Conservation (phyloP, 441 rosid genomes). For the Metrosideros polymorpha region DNA sequence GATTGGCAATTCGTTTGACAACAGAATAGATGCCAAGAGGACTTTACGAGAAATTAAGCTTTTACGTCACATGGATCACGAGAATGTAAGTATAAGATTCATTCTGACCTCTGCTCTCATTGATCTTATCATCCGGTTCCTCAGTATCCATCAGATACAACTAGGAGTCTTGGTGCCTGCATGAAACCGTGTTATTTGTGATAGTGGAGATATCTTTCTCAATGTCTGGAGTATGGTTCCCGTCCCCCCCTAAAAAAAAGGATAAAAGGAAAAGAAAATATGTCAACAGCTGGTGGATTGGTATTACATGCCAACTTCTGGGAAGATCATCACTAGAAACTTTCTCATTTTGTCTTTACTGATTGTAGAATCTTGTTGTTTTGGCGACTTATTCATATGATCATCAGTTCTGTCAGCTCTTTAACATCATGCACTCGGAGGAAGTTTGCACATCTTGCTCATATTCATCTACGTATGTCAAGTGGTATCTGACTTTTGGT, state of each 20-base stretch:
- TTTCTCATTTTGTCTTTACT: background rate
- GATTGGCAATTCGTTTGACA: constrained; percentile 15
- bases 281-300: background rate
- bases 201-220: background rate
- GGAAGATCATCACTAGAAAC: background rate
- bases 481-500: background rate
- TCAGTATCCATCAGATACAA: background rate
- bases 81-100: constrained; percentile 3
- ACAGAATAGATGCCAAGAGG: constrained; percentile 15
- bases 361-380: background rate
- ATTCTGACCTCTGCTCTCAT: background rate
- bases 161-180: background rate
- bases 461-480: background rate
- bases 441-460: background rate
- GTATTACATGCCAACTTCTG: background rate
- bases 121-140: background rate
- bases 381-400: background rate
- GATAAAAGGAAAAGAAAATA: background rate
- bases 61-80: constrained; percentile 8
- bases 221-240: background rate
- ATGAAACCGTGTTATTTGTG: background rate
- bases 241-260: background rate
- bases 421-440: background rate
- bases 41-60: constrained; percentile 13
- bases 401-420: background rate